Percentiles rank a stretch among this genome's conserved stretches.
Evolutionary conservation across 495 filamentous ascomycete species (phyloP).

Genomic region (Penicillium dipodomyicola): DNA sequence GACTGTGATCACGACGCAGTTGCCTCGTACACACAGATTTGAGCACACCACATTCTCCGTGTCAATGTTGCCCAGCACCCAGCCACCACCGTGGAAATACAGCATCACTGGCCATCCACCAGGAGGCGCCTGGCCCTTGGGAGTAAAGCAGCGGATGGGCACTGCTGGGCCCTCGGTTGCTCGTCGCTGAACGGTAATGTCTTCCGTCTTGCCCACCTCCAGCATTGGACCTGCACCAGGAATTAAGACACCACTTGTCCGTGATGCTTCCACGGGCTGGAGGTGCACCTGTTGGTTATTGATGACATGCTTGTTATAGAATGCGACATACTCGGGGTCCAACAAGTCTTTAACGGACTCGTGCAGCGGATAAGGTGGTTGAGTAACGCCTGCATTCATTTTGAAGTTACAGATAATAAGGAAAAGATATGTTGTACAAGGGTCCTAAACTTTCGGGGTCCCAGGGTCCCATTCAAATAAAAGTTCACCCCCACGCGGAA

Average conservation of each 20-base stretch:
- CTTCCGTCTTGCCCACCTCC: conserved; percentile 49
- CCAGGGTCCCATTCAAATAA: not conserved
- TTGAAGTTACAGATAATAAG: conserved; percentile 4
- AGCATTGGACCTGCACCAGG: conserved; percentile 53
- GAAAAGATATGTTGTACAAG: not conserved
- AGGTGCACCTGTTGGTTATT: conserved; percentile 51
- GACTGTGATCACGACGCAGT: conserved; percentile 53
- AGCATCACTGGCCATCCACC: conserved; percentile 55
- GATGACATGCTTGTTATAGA: conserved; percentile 55
- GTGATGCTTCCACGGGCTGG: conserved; percentile 53
- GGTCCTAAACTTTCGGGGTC: not conserved
- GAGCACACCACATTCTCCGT: conserved; percentile 59
- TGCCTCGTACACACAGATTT: conserved; percentile 49
- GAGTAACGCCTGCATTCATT: conserved; percentile 31
- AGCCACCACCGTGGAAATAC: conserved; percentile 59
- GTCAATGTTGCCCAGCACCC: conserved; percentile 58
- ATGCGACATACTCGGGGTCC: conserved; percentile 52
- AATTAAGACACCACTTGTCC: conserved; percentile 51
- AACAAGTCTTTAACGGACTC: conserved; percentile 45
- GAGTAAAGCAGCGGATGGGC: conserved; percentile 48
- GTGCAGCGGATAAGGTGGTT: conserved; percentile 57
- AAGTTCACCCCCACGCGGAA: not conserved
- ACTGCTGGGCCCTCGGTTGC: conserved; percentile 50
- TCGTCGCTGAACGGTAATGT: conserved; percentile 44
- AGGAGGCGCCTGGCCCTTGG: conserved; percentile 39